phyloP scores from a whole-genome alignment of 176 grass and related monocot species.

The Phoenix roebelenii region DNA sequence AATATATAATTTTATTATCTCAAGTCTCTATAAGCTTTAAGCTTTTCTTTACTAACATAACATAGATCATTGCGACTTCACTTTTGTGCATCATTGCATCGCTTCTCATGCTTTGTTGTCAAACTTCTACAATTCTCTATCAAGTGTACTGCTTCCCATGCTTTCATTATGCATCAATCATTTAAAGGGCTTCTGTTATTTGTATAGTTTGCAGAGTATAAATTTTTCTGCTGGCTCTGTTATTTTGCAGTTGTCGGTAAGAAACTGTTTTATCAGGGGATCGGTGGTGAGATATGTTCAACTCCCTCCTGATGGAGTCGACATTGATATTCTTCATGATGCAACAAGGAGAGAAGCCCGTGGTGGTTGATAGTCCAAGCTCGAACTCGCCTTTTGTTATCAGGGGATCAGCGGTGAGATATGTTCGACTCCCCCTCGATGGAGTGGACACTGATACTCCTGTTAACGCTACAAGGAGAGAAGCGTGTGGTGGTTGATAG shows the following conservation, averaged over 20 bases:
- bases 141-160: no score
- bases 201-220: neutral
- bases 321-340: constrained; percentile 93
- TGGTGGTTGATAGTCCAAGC: constrained; percentile 36
- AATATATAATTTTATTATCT: no score
- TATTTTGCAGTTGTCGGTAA: constrained; percentile 59
- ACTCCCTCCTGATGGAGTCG: constrained; percentile 82
- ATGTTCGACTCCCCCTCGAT: constrained; percentile 75
- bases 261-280: constrained; percentile 97
- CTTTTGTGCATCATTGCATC: no score
- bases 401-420: constrained; percentile 86
- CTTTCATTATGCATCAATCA: no score
- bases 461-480: constrained; percentile 82
- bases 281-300: constrained; percentile 92
- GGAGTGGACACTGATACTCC: constrained; percentile 86
- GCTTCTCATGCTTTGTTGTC: no score
- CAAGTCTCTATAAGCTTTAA: no score
- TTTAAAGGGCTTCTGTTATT: neutral
- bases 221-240: neutral
- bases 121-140: no score
- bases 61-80: no score
- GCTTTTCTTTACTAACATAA: no score
- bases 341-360: constrained; percentile 94
- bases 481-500: constrained; percentile 70
- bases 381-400: constrained; percentile 28